A percentile compares a stretch with the other conserved stretches of the same genome.
These are phyloP conservation scores for Boletus pseudo-olivaceus DNA, from an alignment of 768 basidiomycete genomes.

Conservation along the genomic window DNA sequence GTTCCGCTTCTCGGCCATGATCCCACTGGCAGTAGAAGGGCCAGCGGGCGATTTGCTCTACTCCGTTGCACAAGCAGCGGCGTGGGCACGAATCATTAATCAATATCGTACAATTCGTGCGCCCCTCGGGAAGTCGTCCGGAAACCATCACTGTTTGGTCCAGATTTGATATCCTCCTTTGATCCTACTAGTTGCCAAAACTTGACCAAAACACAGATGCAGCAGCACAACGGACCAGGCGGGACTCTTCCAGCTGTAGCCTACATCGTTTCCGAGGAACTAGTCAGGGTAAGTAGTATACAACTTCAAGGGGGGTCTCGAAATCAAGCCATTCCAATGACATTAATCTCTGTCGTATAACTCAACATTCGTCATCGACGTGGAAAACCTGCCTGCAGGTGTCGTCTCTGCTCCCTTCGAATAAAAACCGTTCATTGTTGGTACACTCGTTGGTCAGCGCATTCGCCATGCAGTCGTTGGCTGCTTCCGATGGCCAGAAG, in stretches of 20 bases:
- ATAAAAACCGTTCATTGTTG: constrained; percentile 58
- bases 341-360: neutral
- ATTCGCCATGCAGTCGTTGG: constrained; percentile 44
- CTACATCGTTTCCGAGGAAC: constrained; percentile 58
- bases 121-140: neutral
- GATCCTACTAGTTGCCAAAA: too few relatives aligned
- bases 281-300: constrained; percentile 42
- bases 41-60: neutral
- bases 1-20: neutral
- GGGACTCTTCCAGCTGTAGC: constrained; percentile 24
- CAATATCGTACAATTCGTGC: too few relatives aligned
- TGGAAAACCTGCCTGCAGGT: constrained; percentile 26
- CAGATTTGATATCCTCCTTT: neutral
- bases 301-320: neutral
- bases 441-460: constrained; percentile 62
- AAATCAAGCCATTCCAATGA: neutral
- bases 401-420: constrained; percentile 64
- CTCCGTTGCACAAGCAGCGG: too few relatives aligned
- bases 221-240: neutral
- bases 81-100: too few relatives aligned
- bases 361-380: neutral
- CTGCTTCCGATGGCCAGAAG: constrained; percentile 18
- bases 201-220: constrained; percentile 3
- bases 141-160: too few relatives aligned
- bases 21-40: too few relatives aligned